phyloP scores from a whole-genome alignment of 2,329 filamentous ascomycete genomes.

The Botrytis hyacinthi region DNA sequence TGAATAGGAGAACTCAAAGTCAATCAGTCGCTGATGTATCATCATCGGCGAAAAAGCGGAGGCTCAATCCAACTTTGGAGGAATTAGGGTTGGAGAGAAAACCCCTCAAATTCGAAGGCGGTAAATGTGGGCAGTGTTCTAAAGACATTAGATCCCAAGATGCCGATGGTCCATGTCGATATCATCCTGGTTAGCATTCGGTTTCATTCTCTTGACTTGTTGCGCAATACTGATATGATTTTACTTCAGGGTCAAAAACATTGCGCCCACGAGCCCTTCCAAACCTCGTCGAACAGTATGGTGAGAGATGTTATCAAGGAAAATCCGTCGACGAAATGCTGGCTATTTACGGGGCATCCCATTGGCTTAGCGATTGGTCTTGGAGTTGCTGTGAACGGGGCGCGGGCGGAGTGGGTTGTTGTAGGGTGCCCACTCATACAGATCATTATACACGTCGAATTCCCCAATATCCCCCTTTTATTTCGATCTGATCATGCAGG shows the following conservation, averaged over 20 bases:
- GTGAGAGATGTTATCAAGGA: background rate
- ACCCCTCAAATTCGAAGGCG: background rate
- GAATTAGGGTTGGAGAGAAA: background rate
- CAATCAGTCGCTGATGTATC: background rate
- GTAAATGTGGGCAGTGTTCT: background rate
- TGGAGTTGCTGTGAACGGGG: background rate
- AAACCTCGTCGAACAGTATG: background rate
- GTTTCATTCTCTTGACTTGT: background rate
- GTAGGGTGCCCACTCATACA: background rate
- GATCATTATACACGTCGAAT: background rate
- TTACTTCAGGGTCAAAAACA: background rate
- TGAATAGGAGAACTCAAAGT: background rate
- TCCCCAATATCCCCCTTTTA: background rate
- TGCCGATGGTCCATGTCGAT: background rate
- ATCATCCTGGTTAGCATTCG: background rate
- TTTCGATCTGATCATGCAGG: background rate
- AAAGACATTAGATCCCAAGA: background rate
- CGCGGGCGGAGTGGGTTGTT: background rate
- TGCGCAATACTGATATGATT: background rate
- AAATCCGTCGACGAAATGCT: background rate
- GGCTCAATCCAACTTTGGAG: background rate
- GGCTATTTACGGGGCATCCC: background rate
- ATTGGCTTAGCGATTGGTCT: background rate
- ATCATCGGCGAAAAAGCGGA: background rate
- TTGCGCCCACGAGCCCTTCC: background rate